Percentiles rank a stretch among this genome's conserved stretches.
phyloP scores from a whole-genome alignment of 257 asterid species.

The Echium plantagineum region DNA sequence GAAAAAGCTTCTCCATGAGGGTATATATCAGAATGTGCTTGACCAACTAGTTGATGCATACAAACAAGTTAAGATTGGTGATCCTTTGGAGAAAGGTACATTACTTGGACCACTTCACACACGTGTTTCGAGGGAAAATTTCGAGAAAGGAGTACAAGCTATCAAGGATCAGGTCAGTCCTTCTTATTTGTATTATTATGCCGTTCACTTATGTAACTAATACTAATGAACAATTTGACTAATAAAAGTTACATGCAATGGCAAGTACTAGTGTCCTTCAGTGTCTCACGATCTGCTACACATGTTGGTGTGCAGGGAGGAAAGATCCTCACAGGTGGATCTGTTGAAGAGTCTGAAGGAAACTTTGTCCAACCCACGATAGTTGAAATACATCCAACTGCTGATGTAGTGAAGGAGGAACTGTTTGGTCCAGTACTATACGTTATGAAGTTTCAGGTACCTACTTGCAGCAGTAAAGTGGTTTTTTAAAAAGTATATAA shows the following conservation, averaged over 20 bases:
- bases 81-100: constrained; percentile 79
- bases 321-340: constrained; percentile 69
- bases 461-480: not conserved
- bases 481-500: not conserved
- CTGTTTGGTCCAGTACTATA: constrained; percentile 95
- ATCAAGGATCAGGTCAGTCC: constrained; percentile 73
- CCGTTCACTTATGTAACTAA: no score
- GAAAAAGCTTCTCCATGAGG: constrained; percentile 79
- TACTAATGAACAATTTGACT: no score
- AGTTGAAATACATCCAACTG: constrained; percentile 61
- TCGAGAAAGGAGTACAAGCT: constrained; percentile 59
- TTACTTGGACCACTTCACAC: constrained; percentile 95
- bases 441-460: constrained; percentile 87
- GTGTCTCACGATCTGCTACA: no score
- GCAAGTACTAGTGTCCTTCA: no score
- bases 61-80: constrained; percentile 86
- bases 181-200: not conserved
- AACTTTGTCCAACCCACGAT: constrained; percentile 91
- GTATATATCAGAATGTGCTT: constrained; percentile 65
- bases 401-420: constrained; percentile 83
- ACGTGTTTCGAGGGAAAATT: constrained; percentile 52
- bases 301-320: constrained; percentile 53
- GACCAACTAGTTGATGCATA: constrained; percentile 63
- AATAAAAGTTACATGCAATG: no score
- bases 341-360: constrained; percentile 58